phyloP scores from a whole-genome alignment of 139 green algal genomes.

The Chlorella sp. region DNA sequence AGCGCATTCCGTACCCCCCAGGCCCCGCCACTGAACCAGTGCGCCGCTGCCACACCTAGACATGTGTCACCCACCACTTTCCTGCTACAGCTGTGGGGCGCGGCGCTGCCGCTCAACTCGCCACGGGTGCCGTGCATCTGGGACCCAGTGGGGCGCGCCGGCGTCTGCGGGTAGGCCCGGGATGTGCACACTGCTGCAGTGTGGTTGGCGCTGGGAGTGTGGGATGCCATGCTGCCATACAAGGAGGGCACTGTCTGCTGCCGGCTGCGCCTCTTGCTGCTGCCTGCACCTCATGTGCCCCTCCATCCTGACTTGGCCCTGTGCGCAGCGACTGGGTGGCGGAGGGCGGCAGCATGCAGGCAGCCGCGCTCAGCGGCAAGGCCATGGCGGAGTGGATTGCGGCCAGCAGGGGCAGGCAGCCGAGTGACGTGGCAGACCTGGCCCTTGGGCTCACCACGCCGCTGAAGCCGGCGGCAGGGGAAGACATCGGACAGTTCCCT shows the following conservation, averaged over 20 bases:
- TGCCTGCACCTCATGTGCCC: too few relatives aligned
- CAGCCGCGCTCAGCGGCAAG: slow-evolving; percentile 66
- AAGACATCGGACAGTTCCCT: slow-evolving; percentile 56
- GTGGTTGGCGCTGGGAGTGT: too few relatives aligned
- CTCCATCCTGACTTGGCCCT: too few relatives aligned
- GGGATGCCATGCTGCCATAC: too few relatives aligned
- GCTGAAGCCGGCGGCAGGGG: slow-evolving; percentile 30
- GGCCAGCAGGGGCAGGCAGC: slow-evolving; percentile 7
- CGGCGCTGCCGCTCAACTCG: slow-evolving; percentile 76
- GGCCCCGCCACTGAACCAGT: too few relatives aligned
- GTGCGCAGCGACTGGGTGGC: slow-evolving; percentile 77
- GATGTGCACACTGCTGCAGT: too few relatives aligned
- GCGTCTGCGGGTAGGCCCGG: slow-evolving; percentile 68
- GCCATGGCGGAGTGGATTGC: slow-evolving; percentile 61
- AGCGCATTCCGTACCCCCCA: too few relatives aligned
- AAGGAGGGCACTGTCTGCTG: too few relatives aligned
- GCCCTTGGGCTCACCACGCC: slow-evolving; percentile 31
- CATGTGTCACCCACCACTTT: background rate
- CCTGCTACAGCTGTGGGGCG: slow-evolving; percentile 70
- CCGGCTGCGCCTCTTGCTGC: too few relatives aligned
- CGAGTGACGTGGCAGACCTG: slow-evolving; percentile 5
- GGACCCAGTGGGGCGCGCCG: slow-evolving; percentile 60
- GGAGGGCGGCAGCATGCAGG: slow-evolving; percentile 62
- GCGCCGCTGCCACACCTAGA: too few relatives aligned
- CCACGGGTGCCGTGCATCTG: slow-evolving; percentile 67